Percentiles rank a stretch among this genome's conserved stretches.
phyloP scores from a whole-genome alignment of 2,329 filamentous ascomycete genomes.

The Aspergillus eucalypticola region DNA sequence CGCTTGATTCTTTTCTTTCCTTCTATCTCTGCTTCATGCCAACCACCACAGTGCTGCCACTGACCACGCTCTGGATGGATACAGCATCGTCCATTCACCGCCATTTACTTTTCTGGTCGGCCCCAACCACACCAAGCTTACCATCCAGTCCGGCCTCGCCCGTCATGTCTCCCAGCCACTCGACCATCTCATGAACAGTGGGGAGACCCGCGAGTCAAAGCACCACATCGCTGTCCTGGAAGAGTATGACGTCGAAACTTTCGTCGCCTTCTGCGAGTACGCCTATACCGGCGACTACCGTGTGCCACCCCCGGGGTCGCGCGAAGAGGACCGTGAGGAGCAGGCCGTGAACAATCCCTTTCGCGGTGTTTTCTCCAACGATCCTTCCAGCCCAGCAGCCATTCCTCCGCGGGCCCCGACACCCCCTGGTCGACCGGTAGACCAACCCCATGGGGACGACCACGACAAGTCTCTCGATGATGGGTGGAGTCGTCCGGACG shows the following conservation, averaged over 20 bases:
- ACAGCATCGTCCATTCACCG: conserved; percentile 47
- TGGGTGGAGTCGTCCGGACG: background rate
- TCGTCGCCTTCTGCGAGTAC: conserved; percentile 52
- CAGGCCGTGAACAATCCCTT: conserved; percentile 19
- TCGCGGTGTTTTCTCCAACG: conserved; percentile 17
- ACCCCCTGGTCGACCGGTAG: background rate
- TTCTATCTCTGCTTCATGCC: conserved; percentile 7
- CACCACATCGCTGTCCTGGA: conserved; percentile 46
- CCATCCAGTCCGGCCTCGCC: conserved; percentile 49
- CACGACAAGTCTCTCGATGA: background rate
- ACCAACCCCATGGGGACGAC: background rate
- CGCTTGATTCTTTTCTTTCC: background rate
- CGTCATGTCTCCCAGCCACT: conserved; percentile 47
- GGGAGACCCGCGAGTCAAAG: conserved; percentile 47
- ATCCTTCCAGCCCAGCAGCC: conserved; percentile 11
- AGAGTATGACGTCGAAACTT: conserved; percentile 52
- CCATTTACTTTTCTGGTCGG: conserved; percentile 51
- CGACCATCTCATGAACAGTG: conserved; percentile 48
- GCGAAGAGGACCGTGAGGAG: conserved; percentile 22
- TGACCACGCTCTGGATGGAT: conserved; percentile 21
- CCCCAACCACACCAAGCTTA: conserved; percentile 47
- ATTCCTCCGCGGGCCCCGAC: conserved; percentile 2
- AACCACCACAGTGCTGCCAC: conserved; percentile 20
- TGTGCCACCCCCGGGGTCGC: conserved; percentile 32
- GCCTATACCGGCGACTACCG: conserved; percentile 52